Evolutionary conservation across 1,284 basidiomycete genomes (phyloP), one percentile per base, ranked within the genome.

Genomic region (Marasmius oreades): DNA sequence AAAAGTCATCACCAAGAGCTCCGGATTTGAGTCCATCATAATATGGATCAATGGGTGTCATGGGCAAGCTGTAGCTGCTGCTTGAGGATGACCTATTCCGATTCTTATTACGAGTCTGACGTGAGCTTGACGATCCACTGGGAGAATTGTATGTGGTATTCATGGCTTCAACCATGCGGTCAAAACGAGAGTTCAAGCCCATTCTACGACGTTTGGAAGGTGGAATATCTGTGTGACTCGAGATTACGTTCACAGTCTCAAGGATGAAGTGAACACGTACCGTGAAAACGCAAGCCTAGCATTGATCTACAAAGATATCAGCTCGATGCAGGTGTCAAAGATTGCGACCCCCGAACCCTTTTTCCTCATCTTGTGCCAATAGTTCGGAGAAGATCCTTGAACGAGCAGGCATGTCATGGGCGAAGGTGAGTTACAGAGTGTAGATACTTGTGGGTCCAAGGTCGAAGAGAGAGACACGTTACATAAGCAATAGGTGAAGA

Each of bases 141-240:
- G 69, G 60, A 14, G 64, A 64, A 2, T 66, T 64, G 48, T 73
- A 69, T 23, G 75, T 69, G 24, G 72, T 59, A 53, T 78, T 76
- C 69, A 86, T 79, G 3, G 78, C 75, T 51, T 80, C 74, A 22
- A 87, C 71, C 86, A 89, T 88, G 45, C 73, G 74, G 65, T 89
- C 86, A 60, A 81, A 87, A 34, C 79, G 78, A 22, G 75, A 65
- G 61, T 89, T 89, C 51, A 84, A 67, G n/a, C 77, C 77, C 43
- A 65, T 68, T n/a, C 73, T 79, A 42, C 75, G 75, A 24, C 79
- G 77, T 58, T 84, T 86, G 24, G 63, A 44, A 51, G 61, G 56
- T 45, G 56, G 54, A 46, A 46, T 16, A 46, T 46, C 45, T 46
- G 45, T 24, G 16, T 46, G 45, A 46, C n/a, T 23, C 7, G 18